These are phyloP conservation scores for Urostyla sp. DNA, from an alignment of 73 alveolate species.

Conservation along the genomic window DNA sequence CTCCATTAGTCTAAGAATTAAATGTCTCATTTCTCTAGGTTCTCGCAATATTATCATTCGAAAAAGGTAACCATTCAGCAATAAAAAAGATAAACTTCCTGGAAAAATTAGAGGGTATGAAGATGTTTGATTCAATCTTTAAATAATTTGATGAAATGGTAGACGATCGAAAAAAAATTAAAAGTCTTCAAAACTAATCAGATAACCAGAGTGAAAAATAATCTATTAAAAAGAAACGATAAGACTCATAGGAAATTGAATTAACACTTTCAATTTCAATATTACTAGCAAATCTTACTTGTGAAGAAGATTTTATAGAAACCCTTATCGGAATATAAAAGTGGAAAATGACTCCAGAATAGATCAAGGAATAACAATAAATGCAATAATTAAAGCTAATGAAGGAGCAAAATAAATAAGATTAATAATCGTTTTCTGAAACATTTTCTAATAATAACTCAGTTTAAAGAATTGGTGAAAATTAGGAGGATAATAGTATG, in stretches of 20 bases:
- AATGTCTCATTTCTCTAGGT: conserved; percentile 56
- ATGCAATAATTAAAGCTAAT: not conserved
- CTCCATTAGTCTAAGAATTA: conserved; percentile 10
- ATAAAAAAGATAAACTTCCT: conserved; percentile 13
- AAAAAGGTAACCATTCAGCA: conserved; percentile 42
- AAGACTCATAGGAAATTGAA: conserved; percentile 39
- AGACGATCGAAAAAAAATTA: not conserved
- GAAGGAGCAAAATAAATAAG: no score
- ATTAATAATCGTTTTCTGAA: no score
- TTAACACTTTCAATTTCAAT: conserved; percentile 54
- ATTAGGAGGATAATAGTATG: no score
- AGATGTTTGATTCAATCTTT: conserved; percentile 27
- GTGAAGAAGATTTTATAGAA: conserved; percentile 61
- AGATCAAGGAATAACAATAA: no score
- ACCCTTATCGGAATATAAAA: conserved; percentile 5
- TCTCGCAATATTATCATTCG: conserved; percentile 65
- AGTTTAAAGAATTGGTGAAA: no score
- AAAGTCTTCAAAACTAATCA: not conserved
- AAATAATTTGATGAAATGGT: not conserved
- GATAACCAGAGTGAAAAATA: not conserved
- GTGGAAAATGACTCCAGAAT: conserved; percentile 38
- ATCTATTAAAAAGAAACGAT: not conserved
- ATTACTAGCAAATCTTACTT: conserved; percentile 50
- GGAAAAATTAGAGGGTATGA: not conserved
- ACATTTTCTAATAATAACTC: no score